Evolutionary conservation across 495 filamentous ascomycete species (phyloP).

Genomic region (Hypoxylon lienhwacheense): DNA sequence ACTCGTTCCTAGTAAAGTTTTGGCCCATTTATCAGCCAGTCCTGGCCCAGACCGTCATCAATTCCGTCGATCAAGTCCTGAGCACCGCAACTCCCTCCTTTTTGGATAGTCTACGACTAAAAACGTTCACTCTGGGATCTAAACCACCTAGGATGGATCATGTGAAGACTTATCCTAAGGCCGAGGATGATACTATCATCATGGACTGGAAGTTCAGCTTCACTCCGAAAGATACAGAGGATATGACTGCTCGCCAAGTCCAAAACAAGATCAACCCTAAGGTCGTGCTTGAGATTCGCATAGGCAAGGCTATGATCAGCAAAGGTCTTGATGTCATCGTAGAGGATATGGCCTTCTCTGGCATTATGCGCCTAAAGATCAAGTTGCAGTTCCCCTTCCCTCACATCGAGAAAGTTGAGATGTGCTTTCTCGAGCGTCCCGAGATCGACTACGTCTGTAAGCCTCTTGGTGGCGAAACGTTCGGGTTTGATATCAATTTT

Average conservation of each 20-base stretch:
- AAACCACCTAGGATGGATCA: slow-evolving; percentile 96
- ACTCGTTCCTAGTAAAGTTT: slow-evolving; percentile 97
- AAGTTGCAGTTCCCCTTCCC: slow-evolving; percentile 96
- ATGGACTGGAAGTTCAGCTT: slow-evolving; percentile 99
- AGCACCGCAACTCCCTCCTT: slow-evolving; percentile 89
- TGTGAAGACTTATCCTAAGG: slow-evolving; percentile 96
- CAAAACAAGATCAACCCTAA: slow-evolving; percentile 98
- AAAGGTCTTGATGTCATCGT: slow-evolving; percentile 98
- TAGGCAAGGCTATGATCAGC: slow-evolving; percentile 93
- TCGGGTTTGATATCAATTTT: slow-evolving; percentile 99
- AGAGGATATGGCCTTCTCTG: slow-evolving; percentile 93
- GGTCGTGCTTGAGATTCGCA: slow-evolving; percentile 85
- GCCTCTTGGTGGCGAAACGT: slow-evolving; percentile 88
- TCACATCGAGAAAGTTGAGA: slow-evolving; percentile 88
- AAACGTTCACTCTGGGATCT: slow-evolving; percentile 85
- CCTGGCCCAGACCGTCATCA: slow-evolving; percentile 87
- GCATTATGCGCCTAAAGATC: slow-evolving; percentile 93
- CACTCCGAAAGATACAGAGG: slow-evolving; percentile 88
- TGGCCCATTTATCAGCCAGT: slow-evolving; percentile 98
- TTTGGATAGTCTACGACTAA: slow-evolving; percentile 88
- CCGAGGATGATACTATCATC: slow-evolving; percentile 89
- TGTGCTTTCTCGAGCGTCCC: slow-evolving; percentile 74
- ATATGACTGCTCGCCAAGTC: slow-evolving; percentile 85
- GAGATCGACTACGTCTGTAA: slow-evolving; percentile 96
- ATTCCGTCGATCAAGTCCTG: slow-evolving; percentile 90